Evolutionary conservation across 139 green algal genomes (phyloP), one percentile per base, ranked within the genome.

Genomic region (Limnomonas spitsbergensis): DNA sequence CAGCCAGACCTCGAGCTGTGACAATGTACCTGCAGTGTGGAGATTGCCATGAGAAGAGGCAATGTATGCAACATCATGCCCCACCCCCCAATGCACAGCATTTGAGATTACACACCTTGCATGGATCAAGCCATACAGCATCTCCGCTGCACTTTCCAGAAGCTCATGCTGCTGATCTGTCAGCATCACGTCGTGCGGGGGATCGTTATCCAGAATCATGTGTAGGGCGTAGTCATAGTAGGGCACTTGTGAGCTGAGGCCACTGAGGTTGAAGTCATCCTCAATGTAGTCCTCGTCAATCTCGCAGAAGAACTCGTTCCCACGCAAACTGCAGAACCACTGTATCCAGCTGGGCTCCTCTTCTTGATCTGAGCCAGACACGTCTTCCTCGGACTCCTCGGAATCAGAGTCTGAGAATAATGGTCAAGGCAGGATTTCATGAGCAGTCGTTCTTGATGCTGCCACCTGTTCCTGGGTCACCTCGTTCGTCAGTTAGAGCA

Each of bases 171-270:
- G 91, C 75, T 91, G 89, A 38, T 94, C 91, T 9, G 90, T 95
- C 20, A 97, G 85, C 38, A 91, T 83, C 20, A 93, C 92, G 32
- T 93, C 87, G 53, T 91, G 91, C 6, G 89, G 91, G 4, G 86
- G 88, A 73, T 98, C 95, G 39, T 94, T 89, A 75, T 99, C 95
- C 32, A 99, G 80, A 36, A 99, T 98, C 56, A 98, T 86, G 80
- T 98, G 95, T 29, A 99, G 84, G 0, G 95, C 95, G 72, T 98
- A 97, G 75, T 99, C 95, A 73, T 98, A 99, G 81, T 98, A 98
- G 7, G 95, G 95, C 56, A 99, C 95, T 80, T 95, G 90, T 2
- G 81, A 89, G 79, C 86, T 93, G 6, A 99, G 92, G 0, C 95
- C 95, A 56, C 82, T 92, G 3, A 98, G 86, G 80, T 99, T 99